Evolutionary conservation across 495 filamentous ascomycete genomes (phyloP), one percentile per base, ranked within the genome.

Genomic region (Annulohypoxylon maeteangense): DNA sequence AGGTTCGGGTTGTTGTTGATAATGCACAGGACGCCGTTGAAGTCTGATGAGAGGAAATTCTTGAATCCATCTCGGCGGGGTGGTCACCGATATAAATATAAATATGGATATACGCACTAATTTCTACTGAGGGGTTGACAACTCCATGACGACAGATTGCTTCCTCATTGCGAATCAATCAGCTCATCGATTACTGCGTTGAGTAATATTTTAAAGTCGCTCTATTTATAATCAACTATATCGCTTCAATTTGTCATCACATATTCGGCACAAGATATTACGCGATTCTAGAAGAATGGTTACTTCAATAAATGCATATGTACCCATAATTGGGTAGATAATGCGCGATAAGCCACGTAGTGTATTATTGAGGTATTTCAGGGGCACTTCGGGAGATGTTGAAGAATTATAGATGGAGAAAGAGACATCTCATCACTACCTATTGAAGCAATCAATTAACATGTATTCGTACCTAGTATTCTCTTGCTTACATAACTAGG

Each of bases 71-170:
- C 7, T n/a, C 23, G 23, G 20, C 4, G 36, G 36, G 11, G 36
- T n/a, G 51, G 31, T 22, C 29, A 42, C 23, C 5, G 40, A 14
- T 31, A 16, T 53, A 27, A 22, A 50, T 65, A 60, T 53, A 3
- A n/a, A 62, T 54, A 59, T 44, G 59, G 55, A 58, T 27, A 51
- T 11, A 11, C 7, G 23, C 8, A 25, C 40, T 18, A 27, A 27
- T 50, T 38, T 5, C 54, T 62, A 12, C 32, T 38, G 50, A 67
- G 62, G 62, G 62, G 58, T 44, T 58, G 27, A 50, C 12, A 32
- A 31, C 27, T 16, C 56, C 60, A 72, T 72, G 59, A 68, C 70
- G 70, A 65, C 65, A 72, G 60, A 72, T 22, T 48, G 25, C 38
- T 22, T 11, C 59, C 31, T 18, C 31, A 72, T 72, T 67, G 65